Evolutionary conservation across 2,329 filamentous ascomycete species (phyloP).

Genomic region (Botrytis byssoidea): DNA sequence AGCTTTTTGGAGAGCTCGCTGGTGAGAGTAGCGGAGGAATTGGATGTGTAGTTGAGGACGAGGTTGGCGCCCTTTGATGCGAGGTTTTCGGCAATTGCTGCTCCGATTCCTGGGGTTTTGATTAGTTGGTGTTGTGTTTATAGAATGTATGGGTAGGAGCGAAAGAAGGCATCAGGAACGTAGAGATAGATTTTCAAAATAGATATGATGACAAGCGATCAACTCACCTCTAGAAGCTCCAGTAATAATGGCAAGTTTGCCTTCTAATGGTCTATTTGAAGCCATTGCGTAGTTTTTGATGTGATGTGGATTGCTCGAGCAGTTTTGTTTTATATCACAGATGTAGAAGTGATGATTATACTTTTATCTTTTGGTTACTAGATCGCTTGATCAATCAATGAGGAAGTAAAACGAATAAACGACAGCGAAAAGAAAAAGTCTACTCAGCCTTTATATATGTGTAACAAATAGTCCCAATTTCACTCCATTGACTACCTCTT

Average conservation of each 20-base stretch:
- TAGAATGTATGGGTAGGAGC: not conserved
- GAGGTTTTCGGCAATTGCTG: conserved; percentile 63
- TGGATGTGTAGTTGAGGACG: conserved; percentile 65
- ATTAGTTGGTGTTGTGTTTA: conserved; percentile 2
- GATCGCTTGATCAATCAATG: not conserved
- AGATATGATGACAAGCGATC: not conserved
- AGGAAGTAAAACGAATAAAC: not conserved
- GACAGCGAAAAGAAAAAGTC: not conserved
- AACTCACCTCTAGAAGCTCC: conserved; percentile 71
- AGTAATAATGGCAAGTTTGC: conserved; percentile 76
- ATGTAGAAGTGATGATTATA: not conserved
- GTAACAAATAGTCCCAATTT: not conserved
- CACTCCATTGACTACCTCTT: not conserved
- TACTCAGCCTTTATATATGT: not conserved
- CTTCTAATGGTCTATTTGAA: conserved; percentile 51
- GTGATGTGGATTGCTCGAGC: not conserved
- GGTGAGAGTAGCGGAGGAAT: conserved; percentile 54
- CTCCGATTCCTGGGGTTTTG: conserved; percentile 64
- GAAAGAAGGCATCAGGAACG: not conserved
- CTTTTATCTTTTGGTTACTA: not conserved
- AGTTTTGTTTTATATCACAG: too few relatives aligned
- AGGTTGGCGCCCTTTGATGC: conserved; percentile 64
- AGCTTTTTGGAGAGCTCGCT: conserved; percentile 57
- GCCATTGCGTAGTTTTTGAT: conserved; percentile 21
- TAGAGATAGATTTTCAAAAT: not conserved